These are phyloP conservation scores for Suaeda aralocaspica DNA, from an alignment of 148 eudicot species.

Conservation along the genomic window DNA sequence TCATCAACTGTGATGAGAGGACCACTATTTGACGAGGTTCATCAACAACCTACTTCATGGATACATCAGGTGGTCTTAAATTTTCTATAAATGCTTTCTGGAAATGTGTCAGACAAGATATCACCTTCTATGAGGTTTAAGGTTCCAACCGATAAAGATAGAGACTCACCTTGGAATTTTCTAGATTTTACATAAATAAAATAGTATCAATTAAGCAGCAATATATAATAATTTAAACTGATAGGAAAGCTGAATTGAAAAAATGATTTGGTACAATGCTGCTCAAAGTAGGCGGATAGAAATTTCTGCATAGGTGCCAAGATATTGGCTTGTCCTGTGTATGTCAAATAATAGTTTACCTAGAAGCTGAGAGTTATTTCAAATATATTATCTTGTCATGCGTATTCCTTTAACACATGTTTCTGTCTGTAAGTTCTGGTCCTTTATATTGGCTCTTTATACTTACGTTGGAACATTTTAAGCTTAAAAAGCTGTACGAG, in stretches of 20 bases:
- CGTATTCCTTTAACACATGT: background rate
- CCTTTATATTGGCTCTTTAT: background rate
- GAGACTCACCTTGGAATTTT: background rate
- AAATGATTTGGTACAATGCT: background rate
- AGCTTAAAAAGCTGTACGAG: background rate
- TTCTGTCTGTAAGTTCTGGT: background rate
- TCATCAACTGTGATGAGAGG: conserved; percentile 55
- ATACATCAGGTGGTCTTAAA: conserved; percentile 51
- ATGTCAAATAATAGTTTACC: too few species aligned
- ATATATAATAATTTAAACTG: background rate
- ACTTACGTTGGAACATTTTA: background rate
- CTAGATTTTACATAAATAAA: background rate
- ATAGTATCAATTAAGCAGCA: background rate
- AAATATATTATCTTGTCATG: background rate
- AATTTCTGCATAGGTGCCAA: background rate
- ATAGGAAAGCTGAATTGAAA: background rate
- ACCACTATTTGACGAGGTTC: conserved; percentile 64
- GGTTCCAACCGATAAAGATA: background rate
- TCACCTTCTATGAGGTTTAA: background rate
- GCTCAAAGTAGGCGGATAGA: background rate
- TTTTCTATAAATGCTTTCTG: background rate
- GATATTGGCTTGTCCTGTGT: background rate
- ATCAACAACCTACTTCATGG: conserved; percentile 63
- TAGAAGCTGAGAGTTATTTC: too few species aligned
- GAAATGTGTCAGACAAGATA: background rate